Evolutionary conservation across 305 asterid species (phyloP).

Genomic region (Plantago rigida): DNA sequence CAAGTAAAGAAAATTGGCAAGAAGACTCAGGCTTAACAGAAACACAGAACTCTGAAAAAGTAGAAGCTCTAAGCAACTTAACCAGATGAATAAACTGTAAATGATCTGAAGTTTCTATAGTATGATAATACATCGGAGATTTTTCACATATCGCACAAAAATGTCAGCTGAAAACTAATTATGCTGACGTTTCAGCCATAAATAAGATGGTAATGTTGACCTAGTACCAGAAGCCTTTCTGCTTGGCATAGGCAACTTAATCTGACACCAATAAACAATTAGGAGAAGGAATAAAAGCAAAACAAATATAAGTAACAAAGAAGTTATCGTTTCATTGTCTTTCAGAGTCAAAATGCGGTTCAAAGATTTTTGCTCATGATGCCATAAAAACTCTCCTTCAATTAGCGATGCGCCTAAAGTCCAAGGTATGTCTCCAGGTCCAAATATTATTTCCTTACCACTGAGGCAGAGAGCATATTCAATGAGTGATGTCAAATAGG

Average conservation of each 20-base stretch:
- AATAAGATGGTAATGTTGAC: slow-evolving; percentile 45
- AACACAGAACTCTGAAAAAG: neutral
- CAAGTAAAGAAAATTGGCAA: too few relatives aligned
- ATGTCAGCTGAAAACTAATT: slow-evolving; percentile 14
- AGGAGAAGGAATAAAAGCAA: slow-evolving; percentile 37
- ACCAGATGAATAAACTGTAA: neutral
- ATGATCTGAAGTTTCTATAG: slow-evolving; percentile 1
- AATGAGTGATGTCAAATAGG: slow-evolving; percentile 60
- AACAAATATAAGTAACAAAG: slow-evolving; percentile 40
- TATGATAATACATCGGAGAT: neutral
- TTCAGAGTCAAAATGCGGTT: slow-evolving; percentile 24
- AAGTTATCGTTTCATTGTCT: slow-evolving; percentile 29
- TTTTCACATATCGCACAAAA: slow-evolving; percentile 17
- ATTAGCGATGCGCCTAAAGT: slow-evolving; percentile 68
- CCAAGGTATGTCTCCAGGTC: slow-evolving; percentile 79
- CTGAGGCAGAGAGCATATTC: slow-evolving; percentile 60
- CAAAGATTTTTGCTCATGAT: slow-evolving; percentile 21
- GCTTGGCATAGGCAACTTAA: slow-evolving; percentile 57
- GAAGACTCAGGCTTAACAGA: too few relatives aligned
- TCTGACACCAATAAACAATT: slow-evolving; percentile 44
- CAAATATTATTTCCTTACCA: slow-evolving; percentile 46
- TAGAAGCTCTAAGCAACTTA: neutral
- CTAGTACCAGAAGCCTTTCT: slow-evolving; percentile 34
- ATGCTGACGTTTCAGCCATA: slow-evolving; percentile 32
- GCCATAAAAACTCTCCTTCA: slow-evolving; percentile 58